Evolutionary conservation across 2,329 filamentous ascomycete species (phyloP), one percentile per base, ranked within the genome.

Genomic region (Aureobasidium sp.): DNA sequence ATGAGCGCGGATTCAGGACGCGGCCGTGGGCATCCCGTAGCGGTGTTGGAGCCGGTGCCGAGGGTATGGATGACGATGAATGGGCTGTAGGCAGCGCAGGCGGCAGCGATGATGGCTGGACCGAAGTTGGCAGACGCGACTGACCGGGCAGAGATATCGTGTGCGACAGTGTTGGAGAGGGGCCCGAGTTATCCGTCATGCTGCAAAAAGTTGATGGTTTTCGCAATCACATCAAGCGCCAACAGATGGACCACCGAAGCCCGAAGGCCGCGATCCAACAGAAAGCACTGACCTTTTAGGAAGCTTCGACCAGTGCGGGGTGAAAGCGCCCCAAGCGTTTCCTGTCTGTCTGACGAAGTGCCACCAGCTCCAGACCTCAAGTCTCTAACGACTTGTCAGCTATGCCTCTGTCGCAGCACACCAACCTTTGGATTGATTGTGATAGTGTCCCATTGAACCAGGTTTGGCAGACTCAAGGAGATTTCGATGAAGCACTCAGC

Each of bases 1-100:
- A 83, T 30, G 76, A 78, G 45, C 74, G 66, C 8, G 73, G 73
- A 59, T 75, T 76, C 27, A 73, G 67, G 16, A 69, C 64, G 32
- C 70, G 67, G 16, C 70, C 71, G 48, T 73, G 69, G 21, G 67
- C 67, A 65, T 73, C 71, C 11, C 69, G 52, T 34, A 62, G 45
- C 7, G 64, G 58, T 16, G 57, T 42, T n/a, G 54, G 39, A 15
- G 37, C 36, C 16, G 53, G 1, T 4, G 27, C 27, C 29, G 61
- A 30, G 5, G 44, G 30, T 45, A 37, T 27, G 13, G 61, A 30
- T 16, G 44, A 42, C 36, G 48, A 55, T 27, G 45, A 30, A 7
- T 50, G 45, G 4, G 21, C 34, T 8, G 57, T 16, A 39, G 36
- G 41, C 42, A n/a, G 54, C 25, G 32, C 42, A 37, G 41, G 29